These are phyloP conservation scores for Pachyrhizus erosus DNA, from an alignment of 306 rosid genomes.

Conservation along the genomic window DNA sequence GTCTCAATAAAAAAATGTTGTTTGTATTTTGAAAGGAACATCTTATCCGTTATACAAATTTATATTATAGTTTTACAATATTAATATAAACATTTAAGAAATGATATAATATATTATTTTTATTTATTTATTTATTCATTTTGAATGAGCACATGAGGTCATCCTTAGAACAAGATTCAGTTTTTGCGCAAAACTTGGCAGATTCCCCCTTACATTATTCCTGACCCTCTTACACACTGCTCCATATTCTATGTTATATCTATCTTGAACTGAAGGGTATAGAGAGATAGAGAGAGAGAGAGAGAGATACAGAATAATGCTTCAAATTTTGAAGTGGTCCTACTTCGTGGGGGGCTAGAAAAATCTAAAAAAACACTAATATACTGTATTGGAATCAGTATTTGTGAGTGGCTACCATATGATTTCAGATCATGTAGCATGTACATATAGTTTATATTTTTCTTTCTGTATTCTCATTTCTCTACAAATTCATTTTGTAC, in stretches of 20 bases:
- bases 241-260: constrained; percentile 57
- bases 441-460: constrained; percentile 24
- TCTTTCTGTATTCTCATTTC: background rate
- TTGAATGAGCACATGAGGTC: constrained; percentile 51
- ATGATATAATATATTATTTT: background rate
- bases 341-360: constrained; percentile 35
- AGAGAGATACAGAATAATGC: background rate
- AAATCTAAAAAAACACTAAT: background rate
- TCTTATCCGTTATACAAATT: constrained; percentile 32
- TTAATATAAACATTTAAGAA: background rate
- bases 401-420: constrained; percentile 48
- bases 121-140: background rate
- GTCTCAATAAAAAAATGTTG: constrained; percentile 4
- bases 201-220: constrained; percentile 78
- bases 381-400: constrained; percentile 37
- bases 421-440: constrained; percentile 33
- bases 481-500: background rate
- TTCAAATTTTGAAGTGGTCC: constrained; percentile 69
- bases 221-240: constrained; percentile 60
- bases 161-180: constrained; percentile 59
- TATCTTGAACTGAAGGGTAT: constrained; percentile 16
- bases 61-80: background rate
- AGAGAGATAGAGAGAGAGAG: background rate
- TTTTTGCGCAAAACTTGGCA: constrained; percentile 72
- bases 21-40: constrained; percentile 32